Conservation (phyloP, 225 moss, liverwort and hornwort genomes). For the Ulota crispa region DNA sequence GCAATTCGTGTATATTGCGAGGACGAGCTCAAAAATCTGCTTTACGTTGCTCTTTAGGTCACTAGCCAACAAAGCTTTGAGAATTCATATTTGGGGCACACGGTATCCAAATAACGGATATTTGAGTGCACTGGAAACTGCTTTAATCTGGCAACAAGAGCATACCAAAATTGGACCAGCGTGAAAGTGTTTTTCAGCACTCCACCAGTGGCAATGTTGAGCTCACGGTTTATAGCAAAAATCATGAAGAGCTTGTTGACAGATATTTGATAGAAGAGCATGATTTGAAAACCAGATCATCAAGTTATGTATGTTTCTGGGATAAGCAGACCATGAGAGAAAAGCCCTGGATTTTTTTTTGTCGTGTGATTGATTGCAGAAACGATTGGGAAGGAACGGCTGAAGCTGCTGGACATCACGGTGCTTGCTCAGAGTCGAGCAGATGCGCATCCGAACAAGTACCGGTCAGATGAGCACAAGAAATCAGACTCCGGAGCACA, state of each 20-base stretch:
- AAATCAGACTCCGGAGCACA: conserved; percentile 11
- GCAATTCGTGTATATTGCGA: background rate
- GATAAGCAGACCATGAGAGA: background rate
- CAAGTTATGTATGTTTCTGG: background rate
- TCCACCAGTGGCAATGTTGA: background rate
- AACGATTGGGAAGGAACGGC: conserved; percentile 32
- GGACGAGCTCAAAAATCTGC: background rate
- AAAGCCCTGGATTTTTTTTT: background rate
- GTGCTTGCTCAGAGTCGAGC: conserved; percentile 63
- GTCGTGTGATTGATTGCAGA: conserved; percentile 13
- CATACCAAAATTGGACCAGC: background rate
- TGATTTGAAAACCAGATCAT: background rate
- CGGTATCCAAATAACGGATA: background rate
- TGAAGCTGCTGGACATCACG: conserved; percentile 72
- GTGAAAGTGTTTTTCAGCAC: background rate
- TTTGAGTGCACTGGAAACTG: background rate
- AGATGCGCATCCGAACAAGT: conserved; percentile 76
- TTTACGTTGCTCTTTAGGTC: background rate
- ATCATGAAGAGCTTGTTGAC: background rate
- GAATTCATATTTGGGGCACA: background rate
- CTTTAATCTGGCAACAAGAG: background rate
- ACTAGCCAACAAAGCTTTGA: background rate
- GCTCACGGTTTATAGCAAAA: too few relatives aligned
- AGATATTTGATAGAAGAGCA: background rate
- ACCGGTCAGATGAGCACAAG: conserved; percentile 27